Percentiles rank a stretch among this genome's conserved stretches.
Conservation (phyloP, 768 basidiomycete species). For the Tephrocybe sp. region DNA sequence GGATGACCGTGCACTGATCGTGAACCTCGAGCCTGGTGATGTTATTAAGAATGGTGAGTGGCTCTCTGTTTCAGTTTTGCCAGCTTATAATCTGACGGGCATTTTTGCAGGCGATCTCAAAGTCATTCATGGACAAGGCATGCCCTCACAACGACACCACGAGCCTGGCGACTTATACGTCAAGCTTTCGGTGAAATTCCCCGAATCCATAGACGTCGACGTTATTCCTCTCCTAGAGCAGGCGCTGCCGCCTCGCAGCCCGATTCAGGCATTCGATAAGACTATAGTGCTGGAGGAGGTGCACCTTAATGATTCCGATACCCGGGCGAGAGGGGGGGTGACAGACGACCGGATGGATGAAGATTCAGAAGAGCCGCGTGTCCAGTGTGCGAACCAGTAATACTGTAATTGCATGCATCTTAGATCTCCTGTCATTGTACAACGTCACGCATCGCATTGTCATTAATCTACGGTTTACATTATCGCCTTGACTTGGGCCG, state of each 20-base stretch:
- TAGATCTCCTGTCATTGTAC: constrained; percentile 30
- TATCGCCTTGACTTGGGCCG: constrained; percentile 19
- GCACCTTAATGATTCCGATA: constrained; percentile 75
- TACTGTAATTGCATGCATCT: constrained; percentile 18
- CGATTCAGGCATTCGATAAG: constrained; percentile 68
- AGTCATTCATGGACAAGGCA: constrained; percentile 92
- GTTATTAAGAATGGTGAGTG: constrained; percentile 88
- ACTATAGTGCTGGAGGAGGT: constrained; percentile 80
- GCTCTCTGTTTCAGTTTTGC: neutral
- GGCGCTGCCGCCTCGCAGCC: constrained; percentile 79
- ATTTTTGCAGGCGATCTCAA: constrained; percentile 71
- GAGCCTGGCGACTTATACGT: constrained; percentile 93
- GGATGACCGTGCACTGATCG: constrained; percentile 86
- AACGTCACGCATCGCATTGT: constrained; percentile 32
- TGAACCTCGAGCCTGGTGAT: constrained; percentile 86
- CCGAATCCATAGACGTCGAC: constrained; percentile 70
- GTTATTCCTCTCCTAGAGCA: constrained; percentile 74
- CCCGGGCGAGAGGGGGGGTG: constrained; percentile 52
- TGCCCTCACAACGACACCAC: constrained; percentile 98
- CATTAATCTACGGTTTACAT: constrained; percentile 22
- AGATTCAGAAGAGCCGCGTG: constrained; percentile 87
- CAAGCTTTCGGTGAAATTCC: constrained; percentile 86
- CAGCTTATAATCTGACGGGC: neutral
- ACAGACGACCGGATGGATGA: constrained; percentile 90
- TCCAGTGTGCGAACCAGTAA: constrained; percentile 94